phyloP scores from a whole-genome alignment of 1,284 basidiomycete genomes.

The Ustilago xerochloae region DNA sequence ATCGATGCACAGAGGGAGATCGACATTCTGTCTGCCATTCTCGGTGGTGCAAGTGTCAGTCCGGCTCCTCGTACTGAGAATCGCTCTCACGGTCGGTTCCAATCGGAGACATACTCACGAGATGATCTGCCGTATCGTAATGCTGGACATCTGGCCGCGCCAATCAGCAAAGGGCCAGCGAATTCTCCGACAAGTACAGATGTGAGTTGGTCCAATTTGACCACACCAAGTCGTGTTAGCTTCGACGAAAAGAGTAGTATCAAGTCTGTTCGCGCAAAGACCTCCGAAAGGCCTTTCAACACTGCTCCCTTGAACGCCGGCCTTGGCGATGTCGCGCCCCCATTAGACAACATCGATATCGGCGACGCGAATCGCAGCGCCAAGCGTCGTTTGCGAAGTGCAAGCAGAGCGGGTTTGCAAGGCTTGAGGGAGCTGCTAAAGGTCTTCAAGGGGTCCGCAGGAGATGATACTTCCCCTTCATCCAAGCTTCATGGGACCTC shows the following conservation, averaged over 20 bases:
- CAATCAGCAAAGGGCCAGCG: not conserved
- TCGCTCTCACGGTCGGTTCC: constrained; percentile 31
- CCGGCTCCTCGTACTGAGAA: constrained; percentile 3
- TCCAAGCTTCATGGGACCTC: too few relatives aligned
- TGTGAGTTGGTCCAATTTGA: not conserved
- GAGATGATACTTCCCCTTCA: not conserved
- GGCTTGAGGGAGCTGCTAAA: constrained; percentile 50
- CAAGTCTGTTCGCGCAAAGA: not conserved
- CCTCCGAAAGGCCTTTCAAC: constrained; percentile 14
- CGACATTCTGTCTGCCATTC: constrained; percentile 57
- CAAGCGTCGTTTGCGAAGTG: constrained; percentile 49
- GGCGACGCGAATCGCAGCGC: constrained; percentile 44
- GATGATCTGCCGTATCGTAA: constrained; percentile 4
- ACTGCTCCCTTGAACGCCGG: constrained; percentile 16
- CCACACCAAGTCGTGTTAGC: constrained; percentile 4
- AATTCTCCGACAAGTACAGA: not conserved
- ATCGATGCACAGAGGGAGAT: constrained; percentile 53
- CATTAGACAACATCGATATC: constrained; percentile 13
- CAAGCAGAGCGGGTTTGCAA: constrained; percentile 52
- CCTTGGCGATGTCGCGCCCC: not conserved
- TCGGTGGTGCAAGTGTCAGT: constrained; percentile 30
- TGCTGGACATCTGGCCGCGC: not conserved
- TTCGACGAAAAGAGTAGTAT: constrained; percentile 4
- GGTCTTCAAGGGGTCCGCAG: constrained; percentile 27
- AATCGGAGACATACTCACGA: constrained; percentile 25